These are phyloP conservation scores for Botrytis medusae DNA, from an alignment of 2,329 filamentous ascomycete species.

Conservation along the genomic window DNA sequence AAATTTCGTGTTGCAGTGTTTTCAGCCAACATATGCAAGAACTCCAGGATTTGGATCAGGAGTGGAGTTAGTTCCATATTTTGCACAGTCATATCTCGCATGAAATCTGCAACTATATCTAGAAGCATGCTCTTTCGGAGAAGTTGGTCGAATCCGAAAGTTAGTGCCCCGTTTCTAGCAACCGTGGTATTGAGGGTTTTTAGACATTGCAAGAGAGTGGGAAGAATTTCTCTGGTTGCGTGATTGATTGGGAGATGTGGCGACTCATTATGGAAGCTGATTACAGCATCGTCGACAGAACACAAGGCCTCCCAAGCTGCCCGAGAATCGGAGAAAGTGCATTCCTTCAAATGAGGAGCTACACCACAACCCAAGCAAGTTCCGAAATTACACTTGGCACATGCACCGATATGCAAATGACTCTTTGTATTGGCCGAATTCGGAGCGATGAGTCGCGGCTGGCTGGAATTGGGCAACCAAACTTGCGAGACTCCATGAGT, in stretches of 20 bases:
- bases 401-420: neutral
- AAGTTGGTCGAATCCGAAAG: neutral
- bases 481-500: neutral
- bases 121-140: neutral
- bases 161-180: neutral
- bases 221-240: neutral
- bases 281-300: neutral
- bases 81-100: neutral
- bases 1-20: accelerated
- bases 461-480: neutral
- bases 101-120: neutral
- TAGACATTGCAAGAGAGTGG: neutral
- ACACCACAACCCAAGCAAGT: neutral
- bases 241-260: neutral
- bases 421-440: neutral
- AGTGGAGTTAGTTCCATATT: neutral
- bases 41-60: neutral
- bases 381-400: neutral
- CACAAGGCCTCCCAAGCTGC: neutral
- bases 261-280: neutral
- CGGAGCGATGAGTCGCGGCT: neutral
- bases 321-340: neutral
- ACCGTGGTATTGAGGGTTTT: neutral
- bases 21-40: neutral
- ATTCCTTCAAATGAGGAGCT: neutral